Evolutionary conservation across 164 flowering plant genomes (phyloP).

Genomic region (Stephania japonica): DNA sequence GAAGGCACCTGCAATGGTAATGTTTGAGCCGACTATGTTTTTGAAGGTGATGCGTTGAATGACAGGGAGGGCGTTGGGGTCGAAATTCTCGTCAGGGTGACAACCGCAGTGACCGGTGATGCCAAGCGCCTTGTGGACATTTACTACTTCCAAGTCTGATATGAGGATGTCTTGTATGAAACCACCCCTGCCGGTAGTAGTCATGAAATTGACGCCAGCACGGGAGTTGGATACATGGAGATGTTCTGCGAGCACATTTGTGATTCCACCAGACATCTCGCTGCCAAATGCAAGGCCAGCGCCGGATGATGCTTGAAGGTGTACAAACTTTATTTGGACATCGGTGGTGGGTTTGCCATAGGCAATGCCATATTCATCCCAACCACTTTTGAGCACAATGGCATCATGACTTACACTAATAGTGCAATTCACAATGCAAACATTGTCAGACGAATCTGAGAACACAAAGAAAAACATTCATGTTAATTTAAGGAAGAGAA

Average conservation of each 20-base stretch:
- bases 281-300: conserved; percentile 62
- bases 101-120: conserved; percentile 35
- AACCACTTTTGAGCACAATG: conserved; percentile 65
- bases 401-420: conserved; percentile 60
- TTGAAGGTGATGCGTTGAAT: conserved; percentile 37
- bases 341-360: conserved; percentile 44
- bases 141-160: conserved; percentile 38
- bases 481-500: not conserved
- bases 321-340: conserved; percentile 37
- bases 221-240: conserved; percentile 33
- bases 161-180: conserved; percentile 37
- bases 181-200: conserved; percentile 58
- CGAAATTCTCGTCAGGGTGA: conserved; percentile 55
- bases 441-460: conserved; percentile 58
- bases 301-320: conserved; percentile 42
- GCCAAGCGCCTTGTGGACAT: conserved; percentile 35
- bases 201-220: conserved; percentile 41
- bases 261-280: conserved; percentile 81
- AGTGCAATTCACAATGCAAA: conserved; percentile 62
- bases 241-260: conserved; percentile 34
- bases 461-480: not conserved
- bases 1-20: conserved; percentile 49
- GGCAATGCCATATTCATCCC: conserved; percentile 75
- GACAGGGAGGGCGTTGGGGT: conserved; percentile 49
- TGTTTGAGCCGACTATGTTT: conserved; percentile 43